These are phyloP conservation scores for Corniculantispora saksenae DNA, from an alignment of 2,329 filamentous ascomycete genomes.

Conservation along the genomic window DNA sequence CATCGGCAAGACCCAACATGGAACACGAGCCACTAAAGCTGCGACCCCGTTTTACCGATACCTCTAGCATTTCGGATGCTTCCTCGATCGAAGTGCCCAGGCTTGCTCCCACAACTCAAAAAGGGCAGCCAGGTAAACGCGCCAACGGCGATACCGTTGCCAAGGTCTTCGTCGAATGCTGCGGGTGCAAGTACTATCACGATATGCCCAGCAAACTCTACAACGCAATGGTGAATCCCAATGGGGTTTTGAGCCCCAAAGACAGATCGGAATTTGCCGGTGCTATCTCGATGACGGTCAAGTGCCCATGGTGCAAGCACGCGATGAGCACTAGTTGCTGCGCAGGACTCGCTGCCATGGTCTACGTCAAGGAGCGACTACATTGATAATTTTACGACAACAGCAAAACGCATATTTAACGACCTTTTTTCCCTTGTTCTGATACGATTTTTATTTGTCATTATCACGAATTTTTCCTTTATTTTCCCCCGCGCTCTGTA, in stretches of 20 bases:
- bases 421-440: not conserved
- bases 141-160: conserved; percentile 46
- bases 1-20: conserved; percentile 5
- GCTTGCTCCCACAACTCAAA: conserved; percentile 11
- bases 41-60: conserved; percentile 18
- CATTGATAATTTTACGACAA: conserved; percentile 38
- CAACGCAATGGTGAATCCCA: conserved; percentile 63
- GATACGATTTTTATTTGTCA: conserved; percentile 13
- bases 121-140: conserved; percentile 17
- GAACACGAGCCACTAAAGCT: conserved; percentile 13
- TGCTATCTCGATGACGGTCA: conserved; percentile 60
- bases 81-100: not conserved
- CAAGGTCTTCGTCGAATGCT: conserved; percentile 68
- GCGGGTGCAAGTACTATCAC: conserved; percentile 63
- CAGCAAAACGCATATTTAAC: conserved; percentile 8
- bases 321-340: conserved; percentile 70
- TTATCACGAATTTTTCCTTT: not conserved
- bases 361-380: conserved; percentile 65
- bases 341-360: conserved; percentile 65
- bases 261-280: conserved; percentile 54
- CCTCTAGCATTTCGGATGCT: conserved; percentile 8
- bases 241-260: conserved; percentile 52
- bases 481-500: not conserved
- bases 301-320: conserved; percentile 72
- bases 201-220: conserved; percentile 67